Evolutionary conservation across 1,284 basidiomycete genomes (phyloP).

Genomic region (Cerrena zonata): DNA sequence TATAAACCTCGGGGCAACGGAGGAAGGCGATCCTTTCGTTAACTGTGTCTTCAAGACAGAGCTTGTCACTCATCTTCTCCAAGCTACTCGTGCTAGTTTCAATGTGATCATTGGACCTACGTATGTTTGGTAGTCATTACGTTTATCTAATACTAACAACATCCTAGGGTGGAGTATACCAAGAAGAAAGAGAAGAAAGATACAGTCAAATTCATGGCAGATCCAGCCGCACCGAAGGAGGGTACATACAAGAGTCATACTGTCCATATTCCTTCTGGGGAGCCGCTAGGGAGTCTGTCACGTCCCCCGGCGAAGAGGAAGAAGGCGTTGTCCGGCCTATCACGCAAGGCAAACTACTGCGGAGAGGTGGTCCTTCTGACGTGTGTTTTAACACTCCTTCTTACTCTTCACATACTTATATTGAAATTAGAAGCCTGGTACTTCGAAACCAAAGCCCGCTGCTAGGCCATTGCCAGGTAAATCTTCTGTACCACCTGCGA

Average conservation of each 20-base stretch:
- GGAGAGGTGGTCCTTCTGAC: constrained; percentile 68
- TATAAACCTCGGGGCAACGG: constrained; percentile 70
- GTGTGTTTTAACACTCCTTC: too few species aligned
- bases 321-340: constrained; percentile 79
- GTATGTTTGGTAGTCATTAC: constrained; percentile 51
- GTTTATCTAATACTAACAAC: neutral
- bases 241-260: constrained; percentile 93
- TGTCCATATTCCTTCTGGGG: constrained; percentile 84
- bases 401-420: too few species aligned
- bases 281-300: constrained; percentile 77
- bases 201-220: constrained; percentile 83
- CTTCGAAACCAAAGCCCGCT: constrained; percentile 50
- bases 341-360: constrained; percentile 77
- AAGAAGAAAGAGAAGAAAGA: constrained; percentile 98
- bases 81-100: constrained; percentile 75
- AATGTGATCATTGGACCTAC: constrained; percentile 70
- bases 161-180: constrained; percentile 79
- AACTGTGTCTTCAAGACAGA: constrained; percentile 96
- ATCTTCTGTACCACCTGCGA: constrained; percentile 27
- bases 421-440: constrained; percentile 22
- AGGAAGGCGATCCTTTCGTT: constrained; percentile 94
- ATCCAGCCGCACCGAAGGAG: constrained; percentile 77
- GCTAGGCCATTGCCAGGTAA: constrained; percentile 56
- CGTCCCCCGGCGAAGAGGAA: constrained; percentile 84
- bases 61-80: constrained; percentile 76